Evolutionary conservation across 2,329 filamentous ascomycete species (phyloP).

Genomic region (Colletotrichum somersetense): DNA sequence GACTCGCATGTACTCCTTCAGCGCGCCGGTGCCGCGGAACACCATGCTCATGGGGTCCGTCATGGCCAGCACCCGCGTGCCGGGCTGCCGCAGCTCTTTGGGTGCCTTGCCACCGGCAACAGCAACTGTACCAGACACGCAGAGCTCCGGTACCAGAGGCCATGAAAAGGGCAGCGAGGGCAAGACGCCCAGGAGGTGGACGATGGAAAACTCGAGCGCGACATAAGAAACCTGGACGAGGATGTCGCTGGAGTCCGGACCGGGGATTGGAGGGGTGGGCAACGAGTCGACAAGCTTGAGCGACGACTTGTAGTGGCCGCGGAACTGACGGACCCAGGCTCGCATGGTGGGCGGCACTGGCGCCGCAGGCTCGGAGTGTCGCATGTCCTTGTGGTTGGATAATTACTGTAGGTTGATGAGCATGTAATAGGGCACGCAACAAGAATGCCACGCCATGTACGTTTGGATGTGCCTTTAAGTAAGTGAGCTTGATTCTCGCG

Average conservation of each 20-base stretch:
- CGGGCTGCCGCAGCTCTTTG: neutral
- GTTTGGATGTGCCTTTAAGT: too few relatives aligned
- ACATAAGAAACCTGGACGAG: neutral
- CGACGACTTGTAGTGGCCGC: too few relatives aligned
- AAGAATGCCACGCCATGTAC: too few relatives aligned
- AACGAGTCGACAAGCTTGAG: too few relatives aligned
- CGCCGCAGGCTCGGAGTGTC: too few relatives aligned
- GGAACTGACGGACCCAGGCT: too few relatives aligned
- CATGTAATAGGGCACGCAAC: too few relatives aligned
- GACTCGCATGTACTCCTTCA: constrained; percentile 33
- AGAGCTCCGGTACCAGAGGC: neutral
- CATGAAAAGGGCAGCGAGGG: neutral
- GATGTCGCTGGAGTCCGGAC: neutral
- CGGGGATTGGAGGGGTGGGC: neutral
- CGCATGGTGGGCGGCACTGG: too few relatives aligned
- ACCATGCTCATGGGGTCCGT: constrained; percentile 27
- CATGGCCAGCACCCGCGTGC: constrained; percentile 31
- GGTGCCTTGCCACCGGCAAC: neutral
- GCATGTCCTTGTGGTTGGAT: too few relatives aligned
- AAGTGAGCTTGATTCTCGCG: too few relatives aligned
- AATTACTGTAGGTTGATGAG: too few relatives aligned
- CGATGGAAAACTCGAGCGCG: constrained; percentile 1
- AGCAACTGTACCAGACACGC: neutral
- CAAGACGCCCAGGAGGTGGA: neutral
- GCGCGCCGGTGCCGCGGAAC: constrained; percentile 28